These are phyloP conservation scores for Solanum hybrid DNA, from an alignment of 305 asterid species.

Conservation along the genomic window DNA sequence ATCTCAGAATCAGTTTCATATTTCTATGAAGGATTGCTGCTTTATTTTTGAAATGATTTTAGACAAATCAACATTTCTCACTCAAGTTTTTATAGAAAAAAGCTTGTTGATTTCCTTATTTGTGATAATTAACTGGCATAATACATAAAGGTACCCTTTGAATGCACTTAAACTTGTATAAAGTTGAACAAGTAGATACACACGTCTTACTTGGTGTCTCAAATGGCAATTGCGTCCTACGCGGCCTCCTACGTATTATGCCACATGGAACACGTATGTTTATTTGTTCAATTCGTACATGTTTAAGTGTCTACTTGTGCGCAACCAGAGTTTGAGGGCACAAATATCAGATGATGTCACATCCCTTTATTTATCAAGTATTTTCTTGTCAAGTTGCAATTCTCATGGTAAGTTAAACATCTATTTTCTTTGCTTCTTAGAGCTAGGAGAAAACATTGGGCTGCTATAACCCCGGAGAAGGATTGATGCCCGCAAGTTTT, in stretches of 20 bases:
- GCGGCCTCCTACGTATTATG: no score
- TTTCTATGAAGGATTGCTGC: neutral
- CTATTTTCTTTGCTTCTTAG: conserved; percentile 17
- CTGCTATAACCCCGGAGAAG: conserved; percentile 75
- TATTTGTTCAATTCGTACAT: no score
- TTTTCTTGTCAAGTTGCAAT: neutral
- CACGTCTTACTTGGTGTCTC: no score
- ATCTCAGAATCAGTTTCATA: neutral
- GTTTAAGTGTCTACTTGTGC: no score
- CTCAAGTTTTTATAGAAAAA: neutral
- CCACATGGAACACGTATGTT: no score
- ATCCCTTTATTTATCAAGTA: neutral
- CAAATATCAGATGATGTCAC: no score
- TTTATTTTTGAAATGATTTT: neutral
- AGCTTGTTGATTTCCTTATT: neutral
- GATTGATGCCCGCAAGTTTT: conserved; percentile 84
- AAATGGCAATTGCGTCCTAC: no score
- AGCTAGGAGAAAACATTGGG: conserved; percentile 86
- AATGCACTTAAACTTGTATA: no score
- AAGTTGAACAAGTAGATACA: no score
- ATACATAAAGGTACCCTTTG: no score
- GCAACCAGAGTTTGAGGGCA: no score
- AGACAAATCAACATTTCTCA: neutral
- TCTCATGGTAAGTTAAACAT: neutral
- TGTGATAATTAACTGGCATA: neutral